Conservation (phyloP, 352 stramenopile genomes). For the Globisporangium splendens region DNA sequence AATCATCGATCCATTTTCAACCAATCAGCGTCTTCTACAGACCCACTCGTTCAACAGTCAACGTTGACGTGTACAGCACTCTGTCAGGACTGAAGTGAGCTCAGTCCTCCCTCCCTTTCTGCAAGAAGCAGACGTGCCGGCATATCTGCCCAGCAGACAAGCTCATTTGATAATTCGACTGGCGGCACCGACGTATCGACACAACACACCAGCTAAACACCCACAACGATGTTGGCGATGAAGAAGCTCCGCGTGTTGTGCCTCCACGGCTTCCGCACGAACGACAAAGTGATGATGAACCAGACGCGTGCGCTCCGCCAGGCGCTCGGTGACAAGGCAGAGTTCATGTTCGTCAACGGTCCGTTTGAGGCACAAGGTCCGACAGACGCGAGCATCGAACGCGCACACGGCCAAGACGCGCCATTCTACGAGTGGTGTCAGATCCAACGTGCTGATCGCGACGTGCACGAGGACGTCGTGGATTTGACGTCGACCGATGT, state of each 20-base stretch:
- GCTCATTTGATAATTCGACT: background rate
- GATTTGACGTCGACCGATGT: conserved; percentile 3
- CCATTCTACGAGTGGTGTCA: conserved; percentile 6
- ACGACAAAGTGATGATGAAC: background rate
- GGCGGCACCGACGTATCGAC: background rate
- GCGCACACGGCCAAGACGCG: background rate
- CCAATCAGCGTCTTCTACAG: no score
- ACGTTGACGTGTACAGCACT: no score
- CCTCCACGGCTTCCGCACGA: conserved; percentile 1
- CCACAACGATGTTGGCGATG: no score
- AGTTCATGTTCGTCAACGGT: conserved; percentile 2
- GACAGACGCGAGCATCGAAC: background rate
- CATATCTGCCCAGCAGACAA: no score
- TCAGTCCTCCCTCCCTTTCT: no score
- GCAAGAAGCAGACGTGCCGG: no score
- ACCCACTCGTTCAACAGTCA: no score
- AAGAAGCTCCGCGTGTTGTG: conserved; percentile 5
- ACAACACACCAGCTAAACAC: background rate
- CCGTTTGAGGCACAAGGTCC: background rate
- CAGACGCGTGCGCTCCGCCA: background rate
- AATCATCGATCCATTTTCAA: no score
- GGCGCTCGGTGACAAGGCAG: background rate
- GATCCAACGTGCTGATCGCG: background rate
- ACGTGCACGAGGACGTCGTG: no score
- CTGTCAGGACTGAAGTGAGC: no score